Conservation (phyloP, 2,329 filamentous ascomycete genomes). For the Thelonectria discophora region DNA sequence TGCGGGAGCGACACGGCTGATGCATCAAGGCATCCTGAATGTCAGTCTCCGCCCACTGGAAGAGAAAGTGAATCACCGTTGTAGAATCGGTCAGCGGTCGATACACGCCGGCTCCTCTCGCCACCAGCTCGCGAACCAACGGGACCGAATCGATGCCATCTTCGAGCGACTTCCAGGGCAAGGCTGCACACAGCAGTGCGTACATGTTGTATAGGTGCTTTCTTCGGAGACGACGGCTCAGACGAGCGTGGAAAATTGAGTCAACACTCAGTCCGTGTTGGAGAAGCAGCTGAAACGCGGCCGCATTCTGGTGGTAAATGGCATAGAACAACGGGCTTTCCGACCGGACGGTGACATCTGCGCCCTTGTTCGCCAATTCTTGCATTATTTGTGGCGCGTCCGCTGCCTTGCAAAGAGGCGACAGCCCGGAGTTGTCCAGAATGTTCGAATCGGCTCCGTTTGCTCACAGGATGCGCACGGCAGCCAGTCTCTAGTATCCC, state of each 20-base stretch:
- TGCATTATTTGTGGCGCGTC: conserved; percentile 8
- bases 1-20: conserved; percentile 29
- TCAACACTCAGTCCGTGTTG: conserved; percentile 25
- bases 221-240: too few relatives aligned
- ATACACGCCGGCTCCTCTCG: conserved; percentile 29
- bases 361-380: conserved; percentile 26
- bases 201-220: conserved; percentile 12
- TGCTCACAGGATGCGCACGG: conserved; percentile 27
- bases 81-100: conserved; percentile 31
- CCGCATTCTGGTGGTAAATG: conserved; percentile 21
- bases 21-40: conserved; percentile 11
- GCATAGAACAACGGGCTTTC: conserved; percentile 27
- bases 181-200: conserved; percentile 25
- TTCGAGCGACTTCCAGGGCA: background rate
- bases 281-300: conserved; percentile 24
- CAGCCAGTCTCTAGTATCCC: conserved; percentile 21
- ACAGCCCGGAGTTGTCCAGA: conserved; percentile 4
- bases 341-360: conserved; percentile 2
- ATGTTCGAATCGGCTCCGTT: conserved; percentile 30
- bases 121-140: conserved; percentile 18
- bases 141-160: background rate
- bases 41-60: conserved; percentile 15
- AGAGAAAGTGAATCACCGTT: conserved; percentile 32
- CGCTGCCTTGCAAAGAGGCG: conserved; percentile 27
- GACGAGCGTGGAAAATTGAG: conserved; percentile 5